These are phyloP conservation scores for Eurotiales sp. DNA, from an alignment of 2,329 filamentous ascomycete genomes.

Conservation along the genomic window DNA sequence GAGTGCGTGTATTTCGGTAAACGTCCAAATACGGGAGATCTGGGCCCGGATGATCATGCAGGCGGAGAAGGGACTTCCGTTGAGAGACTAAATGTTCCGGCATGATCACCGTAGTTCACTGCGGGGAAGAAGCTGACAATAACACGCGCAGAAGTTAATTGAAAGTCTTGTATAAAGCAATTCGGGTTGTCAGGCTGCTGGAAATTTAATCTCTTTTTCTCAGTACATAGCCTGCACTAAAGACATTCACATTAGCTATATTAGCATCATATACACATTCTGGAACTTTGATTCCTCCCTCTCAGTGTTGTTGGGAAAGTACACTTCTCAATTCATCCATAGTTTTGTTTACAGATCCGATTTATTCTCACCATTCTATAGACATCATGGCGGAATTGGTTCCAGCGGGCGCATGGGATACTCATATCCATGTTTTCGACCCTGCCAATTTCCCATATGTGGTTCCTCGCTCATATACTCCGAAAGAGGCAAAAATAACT, in stretches of 20 bases:
- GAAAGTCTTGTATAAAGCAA: too few relatives aligned
- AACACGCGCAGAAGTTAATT: background rate
- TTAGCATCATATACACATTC: too few relatives aligned
- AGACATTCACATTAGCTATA: too few relatives aligned
- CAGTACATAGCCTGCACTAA: too few relatives aligned
- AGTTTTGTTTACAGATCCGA: too few relatives aligned
- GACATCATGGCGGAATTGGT: constrained; percentile 3
- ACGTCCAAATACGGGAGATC: background rate
- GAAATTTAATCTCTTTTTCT: too few relatives aligned
- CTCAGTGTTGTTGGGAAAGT: too few relatives aligned
- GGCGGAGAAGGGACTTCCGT: background rate
- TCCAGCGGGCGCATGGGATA: constrained; percentile 17
- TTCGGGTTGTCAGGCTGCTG: too few relatives aligned
- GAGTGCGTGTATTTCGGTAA: too few relatives aligned
- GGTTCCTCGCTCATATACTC: constrained; percentile 21
- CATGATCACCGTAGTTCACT: background rate
- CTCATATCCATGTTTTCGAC: constrained; percentile 22
- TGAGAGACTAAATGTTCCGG: background rate
- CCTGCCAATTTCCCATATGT: constrained; percentile 19
- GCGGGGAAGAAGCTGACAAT: background rate
- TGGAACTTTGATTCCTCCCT: too few relatives aligned
- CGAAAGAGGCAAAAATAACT: constrained; percentile 18
- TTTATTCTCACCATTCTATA: too few relatives aligned
- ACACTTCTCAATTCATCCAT: too few relatives aligned
- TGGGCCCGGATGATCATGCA: background rate